phyloP scores from a whole-genome alignment of 2,329 filamentous ascomycete genomes.

The Colletotrichum orbiculare region DNA sequence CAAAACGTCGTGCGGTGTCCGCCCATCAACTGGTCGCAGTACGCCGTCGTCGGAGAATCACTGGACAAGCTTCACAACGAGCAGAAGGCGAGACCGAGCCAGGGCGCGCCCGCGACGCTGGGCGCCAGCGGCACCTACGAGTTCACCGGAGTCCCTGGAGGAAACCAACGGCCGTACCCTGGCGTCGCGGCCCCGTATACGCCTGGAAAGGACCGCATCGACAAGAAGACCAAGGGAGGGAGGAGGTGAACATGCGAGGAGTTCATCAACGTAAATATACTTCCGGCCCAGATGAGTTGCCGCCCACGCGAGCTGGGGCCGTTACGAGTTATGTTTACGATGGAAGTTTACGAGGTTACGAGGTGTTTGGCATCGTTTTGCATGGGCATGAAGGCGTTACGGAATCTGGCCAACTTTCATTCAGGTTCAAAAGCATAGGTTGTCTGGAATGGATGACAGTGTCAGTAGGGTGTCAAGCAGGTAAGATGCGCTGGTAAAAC shows the following conservation, averaged over 20 bases:
- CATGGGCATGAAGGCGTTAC: conserved; percentile 18
- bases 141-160: conserved; percentile 54
- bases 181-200: conserved; percentile 69
- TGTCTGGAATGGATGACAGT: background rate
- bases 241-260: conserved; percentile 41
- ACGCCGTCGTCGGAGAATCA: conserved; percentile 86
- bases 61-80: conserved; percentile 87
- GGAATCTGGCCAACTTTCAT: background rate
- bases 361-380: conserved; percentile 10
- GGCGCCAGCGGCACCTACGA: conserved; percentile 60
- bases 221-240: conserved; percentile 47
- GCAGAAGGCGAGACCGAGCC: conserved; percentile 73
- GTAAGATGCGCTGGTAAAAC: background rate
- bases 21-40: conserved; percentile 94
- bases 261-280: background rate
- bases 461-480: background rate
- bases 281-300: no score
- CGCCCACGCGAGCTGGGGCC: no score
- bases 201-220: conserved; percentile 63
- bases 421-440: background rate
- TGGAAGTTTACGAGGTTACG: conserved; percentile 25
- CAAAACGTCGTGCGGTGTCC: conserved; percentile 89
- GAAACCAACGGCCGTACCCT: conserved; percentile 56
- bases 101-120: conserved; percentile 61
- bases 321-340: background rate